A percentile compares a stretch with the other conserved stretches of the same genome.
Conservation (phyloP, 2,329 filamentous ascomycete genomes). For the Westerdykella sp. region DNA sequence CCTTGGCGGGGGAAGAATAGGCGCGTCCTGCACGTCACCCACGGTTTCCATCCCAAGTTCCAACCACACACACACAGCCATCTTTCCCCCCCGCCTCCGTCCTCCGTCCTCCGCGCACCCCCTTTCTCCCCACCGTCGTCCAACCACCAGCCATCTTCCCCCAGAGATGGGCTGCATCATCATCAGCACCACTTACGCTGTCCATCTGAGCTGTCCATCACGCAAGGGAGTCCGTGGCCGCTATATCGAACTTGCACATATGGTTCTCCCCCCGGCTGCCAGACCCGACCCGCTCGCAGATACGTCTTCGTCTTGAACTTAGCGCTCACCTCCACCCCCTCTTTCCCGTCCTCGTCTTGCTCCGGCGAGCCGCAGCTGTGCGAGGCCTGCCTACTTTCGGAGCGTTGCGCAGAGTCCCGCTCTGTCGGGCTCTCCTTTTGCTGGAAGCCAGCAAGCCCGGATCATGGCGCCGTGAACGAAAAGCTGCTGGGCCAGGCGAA, state of each 20-base stretch:
- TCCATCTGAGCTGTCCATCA: too few species aligned
- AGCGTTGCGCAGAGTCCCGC: constrained; percentile 31
- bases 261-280: too few species aligned
- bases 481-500: constrained; percentile 8
- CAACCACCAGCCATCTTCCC: neutral
- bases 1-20: constrained; percentile 19
- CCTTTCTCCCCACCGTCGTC: neutral
- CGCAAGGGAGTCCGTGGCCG: too few species aligned
- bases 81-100: neutral
- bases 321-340: too few species aligned
- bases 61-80: neutral
- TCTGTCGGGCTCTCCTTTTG: constrained; percentile 23
- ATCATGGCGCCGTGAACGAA: constrained; percentile 23
- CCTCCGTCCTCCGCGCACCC: neutral
- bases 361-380: neutral
- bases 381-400: constrained; percentile 22
- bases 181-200: too few species aligned
- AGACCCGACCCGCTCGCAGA: too few species aligned
- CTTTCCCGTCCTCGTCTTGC: neutral
- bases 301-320: too few species aligned
- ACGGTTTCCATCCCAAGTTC: constrained; percentile 14
- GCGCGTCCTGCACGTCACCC: constrained; percentile 33
- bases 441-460: constrained; percentile 18
- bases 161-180: too few species aligned
- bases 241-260: too few species aligned